Evolutionary conservation across 2,329 filamentous ascomycete species (phyloP).

Genomic region (Nigrograna mackinnonii): DNA sequence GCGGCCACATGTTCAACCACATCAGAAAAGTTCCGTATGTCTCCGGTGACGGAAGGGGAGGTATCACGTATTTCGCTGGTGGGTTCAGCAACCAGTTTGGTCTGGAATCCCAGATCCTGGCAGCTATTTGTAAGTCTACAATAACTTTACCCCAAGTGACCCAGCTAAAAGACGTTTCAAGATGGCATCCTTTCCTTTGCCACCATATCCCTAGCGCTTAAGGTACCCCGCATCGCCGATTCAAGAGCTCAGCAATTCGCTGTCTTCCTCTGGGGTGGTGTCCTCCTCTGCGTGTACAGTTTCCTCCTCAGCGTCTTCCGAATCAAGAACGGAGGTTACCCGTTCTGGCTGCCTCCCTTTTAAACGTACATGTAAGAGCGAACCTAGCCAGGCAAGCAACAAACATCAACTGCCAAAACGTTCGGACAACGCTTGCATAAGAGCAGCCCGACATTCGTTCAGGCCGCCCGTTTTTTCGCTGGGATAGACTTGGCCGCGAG

Average conservation of each 20-base stretch:
- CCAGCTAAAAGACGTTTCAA: conserved; percentile 29
- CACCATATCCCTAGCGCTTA: conserved; percentile 86
- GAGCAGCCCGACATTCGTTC: too few species aligned
- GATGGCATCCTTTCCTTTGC: conserved; percentile 85
- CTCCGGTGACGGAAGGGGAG: conserved; percentile 78
- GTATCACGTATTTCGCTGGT: conserved; percentile 84
- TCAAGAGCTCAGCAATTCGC: conserved; percentile 77
- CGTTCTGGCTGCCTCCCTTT: conserved; percentile 92
- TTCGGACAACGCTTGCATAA: too few species aligned
- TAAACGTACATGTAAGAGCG: too few species aligned
- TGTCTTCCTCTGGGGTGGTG: conserved; percentile 75
- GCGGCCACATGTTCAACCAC: conserved; percentile 99
- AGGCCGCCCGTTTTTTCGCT: too few species aligned
- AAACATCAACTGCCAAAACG: too few species aligned
- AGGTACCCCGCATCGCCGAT: conserved; percentile 86
- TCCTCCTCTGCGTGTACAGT: conserved; percentile 86
- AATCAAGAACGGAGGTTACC: conserved; percentile 92
- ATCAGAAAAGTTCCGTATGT: conserved; percentile 97
- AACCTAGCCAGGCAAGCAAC: too few species aligned
- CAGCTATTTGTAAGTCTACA: conserved; percentile 78
- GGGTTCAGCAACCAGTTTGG: conserved; percentile 95
- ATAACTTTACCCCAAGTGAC: background rate
- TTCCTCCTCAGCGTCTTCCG: conserved; percentile 93
- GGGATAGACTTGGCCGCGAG: too few species aligned
- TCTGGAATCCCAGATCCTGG: conserved; percentile 92